These are phyloP conservation scores for Atkinsonella hypoxylon DNA, from an alignment of 2,329 filamentous ascomycete genomes.

Conservation along the genomic window DNA sequence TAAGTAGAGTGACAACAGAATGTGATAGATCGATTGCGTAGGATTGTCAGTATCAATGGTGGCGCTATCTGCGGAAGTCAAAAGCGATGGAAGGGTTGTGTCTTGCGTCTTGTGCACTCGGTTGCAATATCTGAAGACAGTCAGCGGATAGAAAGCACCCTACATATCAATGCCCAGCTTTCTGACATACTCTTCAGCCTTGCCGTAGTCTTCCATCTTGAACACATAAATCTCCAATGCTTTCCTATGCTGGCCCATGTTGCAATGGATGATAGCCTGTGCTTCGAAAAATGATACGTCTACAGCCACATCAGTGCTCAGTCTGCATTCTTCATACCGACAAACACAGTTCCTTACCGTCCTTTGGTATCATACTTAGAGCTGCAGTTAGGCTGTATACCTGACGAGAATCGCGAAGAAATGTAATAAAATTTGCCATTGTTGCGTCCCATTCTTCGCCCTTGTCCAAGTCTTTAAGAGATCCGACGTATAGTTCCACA, in stretches of 20 bases:
- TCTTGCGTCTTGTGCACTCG: conserved; percentile 57
- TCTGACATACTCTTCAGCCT: conserved; percentile 74
- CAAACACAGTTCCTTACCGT: conserved; percentile 42
- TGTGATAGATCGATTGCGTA: conserved; percentile 78
- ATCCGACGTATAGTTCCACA: conserved; percentile 55
- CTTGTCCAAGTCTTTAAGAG: conserved; percentile 34
- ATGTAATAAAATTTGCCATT: conserved; percentile 57
- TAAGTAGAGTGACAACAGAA: conserved; percentile 79
- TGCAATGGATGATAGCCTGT: conserved; percentile 80
- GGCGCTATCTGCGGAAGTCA: conserved; percentile 21
- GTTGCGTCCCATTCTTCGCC: conserved; percentile 42
- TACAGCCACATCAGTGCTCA: conserved; percentile 22
- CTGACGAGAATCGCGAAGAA: conserved; percentile 63
- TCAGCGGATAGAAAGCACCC: conserved; percentile 10
- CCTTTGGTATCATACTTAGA: conserved; percentile 63
- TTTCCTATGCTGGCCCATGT: conserved; percentile 91
- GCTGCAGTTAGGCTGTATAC: conserved; percentile 68
- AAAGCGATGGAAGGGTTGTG: conserved; percentile 22
- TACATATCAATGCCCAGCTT: neutral
- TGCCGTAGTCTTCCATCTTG: conserved; percentile 72
- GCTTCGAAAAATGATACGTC: conserved; percentile 81
- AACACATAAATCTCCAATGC: conserved; percentile 97
- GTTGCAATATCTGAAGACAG: conserved; percentile 64
- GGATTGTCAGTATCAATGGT: conserved; percentile 33
- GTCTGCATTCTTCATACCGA: neutral